A percentile compares a stretch with the other conserved stretches of the same genome.
phyloP scores from a whole-genome alignment of 345 rosid species.

The Populus euphratica region DNA sequence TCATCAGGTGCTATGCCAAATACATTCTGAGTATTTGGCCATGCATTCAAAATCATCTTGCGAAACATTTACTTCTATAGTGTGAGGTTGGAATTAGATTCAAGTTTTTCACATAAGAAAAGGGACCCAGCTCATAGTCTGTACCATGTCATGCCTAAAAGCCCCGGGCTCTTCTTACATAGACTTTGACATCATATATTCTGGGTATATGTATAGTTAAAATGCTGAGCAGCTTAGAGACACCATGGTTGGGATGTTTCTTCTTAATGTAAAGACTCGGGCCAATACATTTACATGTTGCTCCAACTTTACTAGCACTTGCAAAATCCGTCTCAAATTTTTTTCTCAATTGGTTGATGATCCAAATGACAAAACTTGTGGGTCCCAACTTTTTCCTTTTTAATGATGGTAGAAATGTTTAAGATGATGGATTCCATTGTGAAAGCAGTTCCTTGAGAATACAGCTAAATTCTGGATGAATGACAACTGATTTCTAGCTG shows the following conservation, averaged over 20 bases:
- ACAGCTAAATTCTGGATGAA: neutral
- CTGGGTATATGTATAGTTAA: neutral
- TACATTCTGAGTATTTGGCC: neutral
- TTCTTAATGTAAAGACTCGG: neutral
- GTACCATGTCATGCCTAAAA: neutral
- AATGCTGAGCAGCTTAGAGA: neutral
- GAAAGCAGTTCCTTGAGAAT: neutral
- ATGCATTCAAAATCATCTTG: neutral
- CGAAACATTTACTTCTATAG: neutral
- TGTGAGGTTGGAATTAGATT: neutral
- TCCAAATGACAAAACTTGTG: neutral
- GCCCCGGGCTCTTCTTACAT: neutral
- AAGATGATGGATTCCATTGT: neutral
- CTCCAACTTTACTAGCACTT: neutral
- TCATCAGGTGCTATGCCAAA: neutral
- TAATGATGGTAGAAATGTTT: neutral
- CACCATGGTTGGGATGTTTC: neutral
- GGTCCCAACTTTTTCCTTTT: no score
- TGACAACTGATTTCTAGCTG: neutral
- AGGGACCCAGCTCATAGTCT: neutral
- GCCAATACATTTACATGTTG: neutral
- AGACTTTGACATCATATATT: neutral
- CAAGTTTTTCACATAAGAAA: neutral
- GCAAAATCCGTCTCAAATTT: neutral
- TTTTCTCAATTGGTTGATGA: neutral